Evolutionary conservation across 441 rosid genomes (phyloP), one percentile per base, ranked within the genome.

Genomic region (Populus hybrid): DNA sequence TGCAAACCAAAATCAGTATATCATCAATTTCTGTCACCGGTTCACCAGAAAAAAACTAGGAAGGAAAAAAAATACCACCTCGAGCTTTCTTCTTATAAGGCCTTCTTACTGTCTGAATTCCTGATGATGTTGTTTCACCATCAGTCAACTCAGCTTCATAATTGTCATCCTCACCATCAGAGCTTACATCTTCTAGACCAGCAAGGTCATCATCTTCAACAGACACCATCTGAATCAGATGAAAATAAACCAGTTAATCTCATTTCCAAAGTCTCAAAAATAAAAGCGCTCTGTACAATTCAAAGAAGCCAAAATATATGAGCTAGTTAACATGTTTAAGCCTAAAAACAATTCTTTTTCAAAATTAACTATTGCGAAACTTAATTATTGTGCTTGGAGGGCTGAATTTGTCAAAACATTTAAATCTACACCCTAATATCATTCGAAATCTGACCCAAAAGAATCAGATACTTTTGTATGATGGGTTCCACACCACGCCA

Each of bases 171-270:
- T 93, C 99, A 4, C 91, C 95, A 70, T 97, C 98, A 50, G 97
- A 89, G 83, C 99, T 94, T 72, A 92, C 92, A 86, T 92, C 99
- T 90, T 97, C 97, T 84, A 95, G 76, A 82, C 99, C 99, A 80
- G 99, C 99, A 81, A 97, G 97, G 83, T 97, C 99, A 84, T 97
- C 99, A 10, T 97, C 99, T 83, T 97, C 99, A 76, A 95, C 92
- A 79, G 99, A 97, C 64, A 91, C 95, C 97, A 97, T 89, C 99
- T 97, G 86, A 73, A 85, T n/a, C 67, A 79, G 28, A 74, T 72
- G 77, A 71, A 83, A 77, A 35, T 35, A 24, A 67, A 69, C 59
- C 61, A 72, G 59, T 70, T 77, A 83, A 70, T 64, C 64, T 5
- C n/a, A 65, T 59, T 46, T 66, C 70, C 24, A 68, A 40, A 64